phyloP scores from a whole-genome alignment of 441 rosid species.

The Erysimum cheiri region DNA sequence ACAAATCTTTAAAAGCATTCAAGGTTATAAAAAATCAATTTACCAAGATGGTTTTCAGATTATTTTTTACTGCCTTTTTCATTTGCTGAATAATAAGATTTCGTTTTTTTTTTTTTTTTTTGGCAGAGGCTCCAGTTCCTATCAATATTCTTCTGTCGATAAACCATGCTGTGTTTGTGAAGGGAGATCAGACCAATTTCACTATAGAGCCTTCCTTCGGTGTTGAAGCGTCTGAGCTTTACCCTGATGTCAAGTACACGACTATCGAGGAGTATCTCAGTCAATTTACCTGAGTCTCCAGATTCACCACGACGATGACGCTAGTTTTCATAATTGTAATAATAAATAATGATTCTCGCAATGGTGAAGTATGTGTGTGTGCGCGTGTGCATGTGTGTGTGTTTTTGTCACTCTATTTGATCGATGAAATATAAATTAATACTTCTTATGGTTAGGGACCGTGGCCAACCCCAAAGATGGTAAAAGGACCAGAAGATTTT shows the following conservation, averaged over 20 bases:
- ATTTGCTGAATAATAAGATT: background rate
- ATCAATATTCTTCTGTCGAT: conserved; percentile 37
- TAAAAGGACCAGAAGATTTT: too few species aligned
- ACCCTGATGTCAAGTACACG: conserved; percentile 59
- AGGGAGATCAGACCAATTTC: conserved; percentile 59
- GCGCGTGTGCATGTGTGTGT: background rate
- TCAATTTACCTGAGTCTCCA: conserved; percentile 41
- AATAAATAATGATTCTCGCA: conserved; percentile 8
- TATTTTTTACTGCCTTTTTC: background rate
- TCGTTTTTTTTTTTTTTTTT: background rate
- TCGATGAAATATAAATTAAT: too few species aligned
- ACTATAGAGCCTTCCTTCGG: conserved; percentile 56
- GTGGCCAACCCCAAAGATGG: too few species aligned
- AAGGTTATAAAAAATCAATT: conserved; percentile 44
- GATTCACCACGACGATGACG: background rate
- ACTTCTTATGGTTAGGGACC: too few species aligned
- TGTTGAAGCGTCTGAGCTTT: conserved; percentile 59
- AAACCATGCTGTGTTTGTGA: conserved; percentile 55
- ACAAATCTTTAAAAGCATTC: conserved; percentile 57
- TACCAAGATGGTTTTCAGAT: background rate
- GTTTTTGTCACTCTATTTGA: background rate
- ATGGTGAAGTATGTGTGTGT: conserved; percentile 1
- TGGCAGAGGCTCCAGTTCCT: conserved; percentile 54
- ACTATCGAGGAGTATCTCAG: conserved; percentile 54
- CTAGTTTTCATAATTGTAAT: background rate